phyloP scores from a whole-genome alignment of 176 grass and related monocot species.

The Aegilops tauschii region DNA sequence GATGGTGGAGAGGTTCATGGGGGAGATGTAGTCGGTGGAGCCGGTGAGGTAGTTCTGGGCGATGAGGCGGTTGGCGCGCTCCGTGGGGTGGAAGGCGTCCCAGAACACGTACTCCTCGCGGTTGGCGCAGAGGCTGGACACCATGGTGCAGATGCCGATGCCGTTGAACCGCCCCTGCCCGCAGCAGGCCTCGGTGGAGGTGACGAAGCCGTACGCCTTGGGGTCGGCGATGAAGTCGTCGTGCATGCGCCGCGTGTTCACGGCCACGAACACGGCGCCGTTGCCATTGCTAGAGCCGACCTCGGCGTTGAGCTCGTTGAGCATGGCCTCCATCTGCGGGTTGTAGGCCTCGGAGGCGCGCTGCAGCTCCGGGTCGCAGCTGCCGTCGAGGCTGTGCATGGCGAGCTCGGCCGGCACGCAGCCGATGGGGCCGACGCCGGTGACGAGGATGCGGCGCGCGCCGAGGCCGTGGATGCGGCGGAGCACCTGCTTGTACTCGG shows the following conservation, averaged over 20 bases:
- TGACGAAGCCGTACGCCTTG: slow-evolving; percentile 39
- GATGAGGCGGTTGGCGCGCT: slow-evolving; percentile 77
- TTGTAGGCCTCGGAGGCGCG: slow-evolving; percentile 67
- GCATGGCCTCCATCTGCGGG: slow-evolving; percentile 46
- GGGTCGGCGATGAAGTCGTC: slow-evolving; percentile 74
- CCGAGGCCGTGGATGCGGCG: slow-evolving; percentile 49
- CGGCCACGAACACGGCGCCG: slow-evolving; percentile 41
- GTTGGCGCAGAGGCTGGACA: slow-evolving; percentile 61
- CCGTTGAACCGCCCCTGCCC: slow-evolving; percentile 82
- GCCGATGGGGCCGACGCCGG: slow-evolving; percentile 72
- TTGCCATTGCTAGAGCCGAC: slow-evolving; percentile 11
- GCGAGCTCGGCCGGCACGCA: slow-evolving; percentile 90
- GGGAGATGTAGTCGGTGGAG: slow-evolving; percentile 39
- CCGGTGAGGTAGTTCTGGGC: slow-evolving; percentile 59
- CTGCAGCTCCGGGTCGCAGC: slow-evolving; percentile 79
- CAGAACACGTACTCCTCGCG: slow-evolving; percentile 75
- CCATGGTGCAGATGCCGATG: slow-evolving; percentile 68
- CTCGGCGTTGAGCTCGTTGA: slow-evolving; percentile 41
- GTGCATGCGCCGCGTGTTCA: slow-evolving; percentile 63
- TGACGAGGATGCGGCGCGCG: slow-evolving; percentile 58
- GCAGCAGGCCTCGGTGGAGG: slow-evolving; percentile 68
- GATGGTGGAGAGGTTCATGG: slow-evolving; percentile 87
- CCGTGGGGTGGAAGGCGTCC: slow-evolving; percentile 90
- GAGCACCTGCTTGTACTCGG: slow-evolving; percentile 76
- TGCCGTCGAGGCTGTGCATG: slow-evolving; percentile 54